Evolutionary conservation across 2,329 filamentous ascomycete genomes (phyloP).

Genomic region (Cordyceps fumosorosea): DNA sequence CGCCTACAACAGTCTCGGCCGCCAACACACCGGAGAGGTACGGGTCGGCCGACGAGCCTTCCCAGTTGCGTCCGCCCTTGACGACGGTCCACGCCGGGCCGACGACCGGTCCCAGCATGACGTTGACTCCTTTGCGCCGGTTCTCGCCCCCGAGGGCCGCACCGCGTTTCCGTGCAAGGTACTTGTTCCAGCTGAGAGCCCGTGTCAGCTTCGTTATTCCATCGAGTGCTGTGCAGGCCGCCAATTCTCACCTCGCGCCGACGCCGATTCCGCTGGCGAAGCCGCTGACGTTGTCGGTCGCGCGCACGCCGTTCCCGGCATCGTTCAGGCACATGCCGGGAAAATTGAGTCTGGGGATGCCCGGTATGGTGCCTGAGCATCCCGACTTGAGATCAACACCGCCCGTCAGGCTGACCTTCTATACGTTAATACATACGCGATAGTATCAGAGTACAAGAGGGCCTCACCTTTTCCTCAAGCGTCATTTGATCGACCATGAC

Average conservation of each 20-base stretch:
- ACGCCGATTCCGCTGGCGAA: conserved; percentile 42
- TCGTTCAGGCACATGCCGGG: conserved; percentile 43
- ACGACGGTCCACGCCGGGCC: conserved; percentile 66
- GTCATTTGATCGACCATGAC: conserved; percentile 55
- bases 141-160: conserved; percentile 7
- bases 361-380: conserved; percentile 41
- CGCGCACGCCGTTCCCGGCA: conserved; percentile 42
- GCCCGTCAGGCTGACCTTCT: conserved; percentile 32
- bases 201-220: conserved; percentile 51
- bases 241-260: conserved; percentile 35
- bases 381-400: conserved; percentile 46
- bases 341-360: conserved; percentile 37
- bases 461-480: conserved; percentile 51
- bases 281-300: conserved; percentile 40
- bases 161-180: conserved; percentile 1
- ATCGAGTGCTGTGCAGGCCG: conserved; percentile 33
- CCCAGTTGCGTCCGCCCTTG: conserved; percentile 67
- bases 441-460: neutral
- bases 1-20: conserved; percentile 63
- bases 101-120: conserved; percentile 64
- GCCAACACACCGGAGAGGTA: conserved; percentile 66
- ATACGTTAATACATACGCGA: neutral
- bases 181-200: conserved; percentile 47
- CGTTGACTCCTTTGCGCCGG: conserved; percentile 43
- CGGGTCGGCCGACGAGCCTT: conserved; percentile 65